A percentile compares a stretch with the other conserved stretches of the same genome.
phyloP scores from a whole-genome alignment of 2,329 filamentous ascomycete genomes.

The Fusarium lyarnte region DNA sequence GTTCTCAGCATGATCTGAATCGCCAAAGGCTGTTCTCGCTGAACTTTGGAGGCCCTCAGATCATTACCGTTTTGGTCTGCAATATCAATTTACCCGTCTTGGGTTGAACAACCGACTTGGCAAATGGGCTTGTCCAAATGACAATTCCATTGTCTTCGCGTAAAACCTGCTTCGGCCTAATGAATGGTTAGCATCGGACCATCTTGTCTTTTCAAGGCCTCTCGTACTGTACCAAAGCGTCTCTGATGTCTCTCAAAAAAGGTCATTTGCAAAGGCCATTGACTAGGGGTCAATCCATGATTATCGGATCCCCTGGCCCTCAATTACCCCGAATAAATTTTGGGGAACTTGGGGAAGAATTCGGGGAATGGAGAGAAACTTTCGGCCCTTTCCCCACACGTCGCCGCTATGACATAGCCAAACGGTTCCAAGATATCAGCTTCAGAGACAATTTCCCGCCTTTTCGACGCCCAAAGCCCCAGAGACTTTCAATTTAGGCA shows the following conservation, averaged over 20 bases:
- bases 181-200: not conserved
- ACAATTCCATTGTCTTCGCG: not conserved
- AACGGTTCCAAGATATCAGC: not conserved
- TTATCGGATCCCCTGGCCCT: not conserved
- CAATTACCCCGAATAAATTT: slow-evolving; percentile 30
- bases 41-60: not conserved
- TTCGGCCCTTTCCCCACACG: slow-evolving; percentile 42
- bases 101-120: slow-evolving; percentile 4
- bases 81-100: not conserved
- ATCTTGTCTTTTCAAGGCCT: not conserved
- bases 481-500: not conserved
- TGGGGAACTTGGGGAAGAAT: slow-evolving; percentile 30
- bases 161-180: not conserved
- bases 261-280: not conserved
- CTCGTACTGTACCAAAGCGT: rapidly evolving
- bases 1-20: not conserved
- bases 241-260: not conserved
- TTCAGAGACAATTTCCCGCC: not conserved
- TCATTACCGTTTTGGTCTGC: slow-evolving; percentile 1
- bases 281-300: not conserved
- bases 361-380: slow-evolving; percentile 15
- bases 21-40: not conserved
- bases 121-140: not conserved
- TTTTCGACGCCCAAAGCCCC: not conserved
- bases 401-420: slow-evolving; percentile 20